Evolutionary conservation across 306 rosid species (phyloP).

Genomic region (Cucumis melo): DNA sequence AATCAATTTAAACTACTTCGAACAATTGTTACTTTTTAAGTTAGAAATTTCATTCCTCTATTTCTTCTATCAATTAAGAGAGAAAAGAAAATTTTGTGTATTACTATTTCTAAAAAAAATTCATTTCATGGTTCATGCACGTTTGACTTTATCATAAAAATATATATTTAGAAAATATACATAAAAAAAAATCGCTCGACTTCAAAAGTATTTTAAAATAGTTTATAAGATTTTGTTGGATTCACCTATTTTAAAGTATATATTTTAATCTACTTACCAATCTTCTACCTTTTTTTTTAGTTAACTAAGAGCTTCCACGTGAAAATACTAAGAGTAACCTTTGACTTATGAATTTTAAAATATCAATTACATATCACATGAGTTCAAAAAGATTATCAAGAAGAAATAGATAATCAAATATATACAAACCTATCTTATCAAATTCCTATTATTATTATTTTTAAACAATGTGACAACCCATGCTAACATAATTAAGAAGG

Average conservation of each 20-base stretch:
- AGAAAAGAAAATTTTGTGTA: too few relatives aligned
- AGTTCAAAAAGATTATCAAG: too few relatives aligned
- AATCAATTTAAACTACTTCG: too few relatives aligned
- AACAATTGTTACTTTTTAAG: too few relatives aligned
- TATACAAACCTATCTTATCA: background rate
- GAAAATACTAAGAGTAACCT: background rate
- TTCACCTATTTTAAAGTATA: background rate
- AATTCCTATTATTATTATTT: background rate
- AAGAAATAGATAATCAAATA: too few relatives aligned
- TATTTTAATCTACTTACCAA: background rate
- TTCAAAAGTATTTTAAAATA: background rate
- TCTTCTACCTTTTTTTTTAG: background rate
- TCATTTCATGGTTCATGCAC: background rate
- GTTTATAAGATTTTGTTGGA: background rate
- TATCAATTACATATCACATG: background rate
- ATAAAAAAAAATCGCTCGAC: background rate
- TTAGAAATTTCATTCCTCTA: too few relatives aligned
- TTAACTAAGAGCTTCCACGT: background rate
- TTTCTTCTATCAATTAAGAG: too few relatives aligned
- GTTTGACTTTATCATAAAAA: background rate
- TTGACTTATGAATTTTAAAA: background rate
- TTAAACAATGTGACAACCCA: background rate
- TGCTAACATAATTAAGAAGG: background rate
- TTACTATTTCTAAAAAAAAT: background rate
- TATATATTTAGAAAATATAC: background rate